Conservation (phyloP, 1,284 basidiomycete species). For the Lentinus polychrous region DNA sequence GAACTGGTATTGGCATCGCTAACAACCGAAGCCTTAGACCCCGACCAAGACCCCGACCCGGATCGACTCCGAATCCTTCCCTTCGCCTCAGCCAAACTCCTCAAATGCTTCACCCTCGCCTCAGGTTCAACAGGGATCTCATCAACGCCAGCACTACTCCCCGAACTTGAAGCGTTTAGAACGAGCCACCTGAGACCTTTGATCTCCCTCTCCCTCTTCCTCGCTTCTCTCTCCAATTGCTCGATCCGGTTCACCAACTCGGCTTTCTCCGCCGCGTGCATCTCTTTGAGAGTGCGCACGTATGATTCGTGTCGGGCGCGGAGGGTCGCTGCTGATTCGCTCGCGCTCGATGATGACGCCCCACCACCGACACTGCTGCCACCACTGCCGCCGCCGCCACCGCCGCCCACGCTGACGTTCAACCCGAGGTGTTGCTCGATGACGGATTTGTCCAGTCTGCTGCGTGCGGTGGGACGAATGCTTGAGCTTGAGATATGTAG, state of each 20-base stretch:
- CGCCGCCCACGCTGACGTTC: no score
- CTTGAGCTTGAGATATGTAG: no score
- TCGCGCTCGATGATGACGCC: background rate
- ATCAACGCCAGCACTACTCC: no score
- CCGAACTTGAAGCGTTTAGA: constrained; percentile 24
- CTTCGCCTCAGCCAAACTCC: no score
- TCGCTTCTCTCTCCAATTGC: constrained; percentile 33
- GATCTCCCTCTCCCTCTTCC: constrained; percentile 39
- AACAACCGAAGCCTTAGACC: constrained; percentile 10
- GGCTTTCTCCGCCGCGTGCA: constrained; percentile 36
- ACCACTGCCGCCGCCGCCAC: no score
- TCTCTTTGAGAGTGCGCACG: constrained; percentile 30
- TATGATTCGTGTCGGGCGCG: background rate
- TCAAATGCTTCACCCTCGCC: no score
- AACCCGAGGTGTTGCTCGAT: background rate
- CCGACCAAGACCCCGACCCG: constrained; percentile 16
- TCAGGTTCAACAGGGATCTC: constrained; percentile 7
- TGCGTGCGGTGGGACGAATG: background rate
- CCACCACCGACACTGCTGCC: no score
- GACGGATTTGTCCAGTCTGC: background rate
- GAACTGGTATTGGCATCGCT: constrained; percentile 6
- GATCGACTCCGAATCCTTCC: no score
- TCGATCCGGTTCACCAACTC: constrained; percentile 33
- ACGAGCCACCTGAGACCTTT: constrained; percentile 43
- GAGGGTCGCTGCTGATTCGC: background rate